Conservation (phyloP, 805 yeast genomes). For the Candida ortonii region DNA sequence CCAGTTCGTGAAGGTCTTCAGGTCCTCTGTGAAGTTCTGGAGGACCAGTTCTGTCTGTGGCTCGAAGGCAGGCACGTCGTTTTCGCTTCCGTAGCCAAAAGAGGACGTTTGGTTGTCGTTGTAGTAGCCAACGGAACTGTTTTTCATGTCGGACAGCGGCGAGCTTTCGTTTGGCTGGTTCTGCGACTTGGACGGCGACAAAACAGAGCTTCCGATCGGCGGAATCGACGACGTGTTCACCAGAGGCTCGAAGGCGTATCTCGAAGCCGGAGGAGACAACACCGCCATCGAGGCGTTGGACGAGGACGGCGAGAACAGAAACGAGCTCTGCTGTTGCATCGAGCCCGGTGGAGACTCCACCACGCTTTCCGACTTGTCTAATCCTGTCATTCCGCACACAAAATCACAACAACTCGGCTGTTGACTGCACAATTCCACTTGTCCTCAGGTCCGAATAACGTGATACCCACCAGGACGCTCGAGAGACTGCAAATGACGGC, state of each 20-base stretch:
- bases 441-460: no score
- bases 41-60: constrained; percentile 29
- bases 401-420: background rate
- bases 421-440: no score
- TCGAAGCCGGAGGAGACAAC: constrained; percentile 41
- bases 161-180: constrained; percentile 17
- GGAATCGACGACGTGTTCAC: constrained; percentile 24
- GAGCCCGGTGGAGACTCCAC: constrained; percentile 15
- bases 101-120: constrained; percentile 18
- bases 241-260: constrained; percentile 33
- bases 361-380: constrained; percentile 16
- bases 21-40: constrained; percentile 40
- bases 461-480: no score
- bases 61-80: constrained; percentile 34
- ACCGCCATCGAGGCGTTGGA: constrained; percentile 35
- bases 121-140: constrained; percentile 13
- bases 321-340: constrained; percentile 14
- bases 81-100: constrained; percentile 17
- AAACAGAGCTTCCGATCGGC: constrained; percentile 20
- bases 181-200: constrained; percentile 17
- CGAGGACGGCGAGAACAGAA: constrained; percentile 24
- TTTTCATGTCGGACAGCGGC: constrained; percentile 18
- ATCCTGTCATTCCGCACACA: background rate
- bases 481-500: no score
- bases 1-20: constrained; percentile 46